Percentiles rank a stretch among this genome's conserved stretches.
phyloP scores from a whole-genome alignment of 1,139 yeast species.

The Blastobotrys niveus region DNA sequence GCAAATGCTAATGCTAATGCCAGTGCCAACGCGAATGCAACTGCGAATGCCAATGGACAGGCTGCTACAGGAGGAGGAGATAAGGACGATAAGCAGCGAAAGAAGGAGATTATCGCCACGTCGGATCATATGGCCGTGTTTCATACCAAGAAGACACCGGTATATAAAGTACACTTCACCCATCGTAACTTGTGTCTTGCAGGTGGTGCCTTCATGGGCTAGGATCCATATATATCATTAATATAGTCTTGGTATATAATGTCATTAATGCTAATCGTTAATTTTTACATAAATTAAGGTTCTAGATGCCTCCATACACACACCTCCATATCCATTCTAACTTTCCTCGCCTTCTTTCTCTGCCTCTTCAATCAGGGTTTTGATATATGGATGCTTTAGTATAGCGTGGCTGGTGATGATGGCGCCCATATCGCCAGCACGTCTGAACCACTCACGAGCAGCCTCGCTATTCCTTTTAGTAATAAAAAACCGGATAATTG shows the following conservation, averaged over 20 bases:
- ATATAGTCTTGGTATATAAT: not conserved
- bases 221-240: not conserved
- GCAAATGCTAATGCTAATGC: slow-evolving; percentile 17
- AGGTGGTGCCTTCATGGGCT: slow-evolving; percentile 72
- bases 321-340: too few species aligned
- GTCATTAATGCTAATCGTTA: too few species aligned
- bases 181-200: slow-evolving; percentile 86
- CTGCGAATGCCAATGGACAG: not conserved
- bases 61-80: slow-evolving; percentile 14
- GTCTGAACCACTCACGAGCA: slow-evolving; percentile 20
- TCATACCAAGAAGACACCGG: slow-evolving; percentile 90
- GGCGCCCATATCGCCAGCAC: slow-evolving; percentile 20
- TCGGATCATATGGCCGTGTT: slow-evolving; percentile 90
- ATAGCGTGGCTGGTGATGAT: not conserved
- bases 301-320: not conserved
- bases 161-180: slow-evolving; percentile 87
- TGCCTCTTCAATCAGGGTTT: not conserved
- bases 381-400: not conserved
- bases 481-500: slow-evolving; percentile 21
- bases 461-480: slow-evolving; percentile 12
- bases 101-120: slow-evolving; percentile 70
- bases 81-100: slow-evolving; percentile 40
- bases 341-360: not conserved
- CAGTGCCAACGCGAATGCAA: not conserved
- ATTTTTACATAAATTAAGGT: too few species aligned